These are phyloP conservation scores for Vitis riparia DNA, from an alignment of 164 flowering plant genomes.

Conservation along the genomic window DNA sequence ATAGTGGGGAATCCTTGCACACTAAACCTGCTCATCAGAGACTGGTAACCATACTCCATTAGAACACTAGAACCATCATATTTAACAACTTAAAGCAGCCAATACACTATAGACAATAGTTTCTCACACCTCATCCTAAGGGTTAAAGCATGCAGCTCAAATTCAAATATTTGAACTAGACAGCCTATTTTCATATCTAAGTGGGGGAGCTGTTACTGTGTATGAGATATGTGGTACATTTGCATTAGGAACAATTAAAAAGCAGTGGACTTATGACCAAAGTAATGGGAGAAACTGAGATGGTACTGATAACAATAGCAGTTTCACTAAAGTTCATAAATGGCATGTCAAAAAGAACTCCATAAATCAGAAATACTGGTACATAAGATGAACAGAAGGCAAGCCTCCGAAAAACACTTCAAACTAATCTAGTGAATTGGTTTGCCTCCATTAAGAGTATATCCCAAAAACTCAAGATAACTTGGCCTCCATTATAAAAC, in stretches of 20 bases:
- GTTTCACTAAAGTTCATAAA: not conserved
- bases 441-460: too few species aligned
- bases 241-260: not conserved
- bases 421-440: too few species aligned
- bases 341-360: not conserved
- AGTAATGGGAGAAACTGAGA: not conserved
- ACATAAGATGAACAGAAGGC: not conserved
- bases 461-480: too few species aligned
- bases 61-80: constrained; percentile 24
- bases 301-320: not conserved
- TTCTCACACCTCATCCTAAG: constrained; percentile 6
- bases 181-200: not conserved
- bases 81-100: not conserved
- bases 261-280: not conserved
- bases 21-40: constrained; percentile 89
- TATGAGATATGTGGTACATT: not conserved
- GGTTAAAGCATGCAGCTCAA: not conserved
- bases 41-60: constrained; percentile 46
- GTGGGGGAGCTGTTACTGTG: not conserved
- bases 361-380: not conserved
- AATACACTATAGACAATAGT: not conserved
- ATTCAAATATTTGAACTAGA: not conserved
- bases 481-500: too few species aligned
- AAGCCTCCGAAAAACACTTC: not conserved
- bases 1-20: constrained; percentile 97